phyloP scores from a whole-genome alignment of 768 basidiomycete genomes.

The Multifurca ochricompacta region DNA sequence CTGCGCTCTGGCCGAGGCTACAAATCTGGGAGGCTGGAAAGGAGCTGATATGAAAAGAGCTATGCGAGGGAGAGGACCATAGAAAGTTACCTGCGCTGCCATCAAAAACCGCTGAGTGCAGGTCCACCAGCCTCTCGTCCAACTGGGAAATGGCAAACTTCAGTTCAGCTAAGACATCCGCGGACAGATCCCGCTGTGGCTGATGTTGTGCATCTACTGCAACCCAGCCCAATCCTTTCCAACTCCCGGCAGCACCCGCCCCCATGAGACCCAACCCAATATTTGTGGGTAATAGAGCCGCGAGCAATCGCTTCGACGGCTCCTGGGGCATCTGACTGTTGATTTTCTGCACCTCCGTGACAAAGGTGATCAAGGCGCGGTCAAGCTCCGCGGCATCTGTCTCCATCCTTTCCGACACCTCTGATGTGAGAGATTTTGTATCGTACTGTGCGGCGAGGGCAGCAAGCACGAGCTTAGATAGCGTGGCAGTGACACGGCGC shows the following conservation, averaged over 20 bases:
- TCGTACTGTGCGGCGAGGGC: slow-evolving; percentile 87
- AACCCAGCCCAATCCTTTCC: slow-evolving; percentile 85
- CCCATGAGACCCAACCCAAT: slow-evolving; percentile 76
- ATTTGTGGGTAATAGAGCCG: slow-evolving; percentile 51
- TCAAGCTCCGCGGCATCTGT: slow-evolving; percentile 72
- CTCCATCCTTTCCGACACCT: slow-evolving; percentile 64
- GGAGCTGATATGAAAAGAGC: not conserved
- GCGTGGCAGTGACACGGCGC: slow-evolving; percentile 78
- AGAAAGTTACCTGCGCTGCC: slow-evolving; percentile 20
- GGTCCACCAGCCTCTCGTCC: slow-evolving; percentile 40
- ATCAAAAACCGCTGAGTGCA: slow-evolving; percentile 21
- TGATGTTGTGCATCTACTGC: slow-evolving; percentile 40
- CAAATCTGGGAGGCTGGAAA: slow-evolving; percentile 25
- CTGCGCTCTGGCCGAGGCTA: slow-evolving; percentile 39
- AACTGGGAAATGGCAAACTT: slow-evolving; percentile 39
- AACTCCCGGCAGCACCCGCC: slow-evolving; percentile 63
- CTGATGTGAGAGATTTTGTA: slow-evolving; percentile 51
- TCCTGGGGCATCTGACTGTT: slow-evolving; percentile 31
- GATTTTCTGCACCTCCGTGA: slow-evolving; percentile 57
- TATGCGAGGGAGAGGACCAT: not conserved
- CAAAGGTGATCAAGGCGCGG: slow-evolving; percentile 59
- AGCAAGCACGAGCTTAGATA: slow-evolving; percentile 83
- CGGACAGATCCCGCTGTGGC: slow-evolving; percentile 36
- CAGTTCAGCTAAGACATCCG: slow-evolving; percentile 49
- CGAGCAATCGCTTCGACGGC: slow-evolving; percentile 48